Evolutionary conservation across 140 eudicot species (phyloP), one percentile per base, ranked within the genome.

Genomic region (Anethum foeniculum): DNA sequence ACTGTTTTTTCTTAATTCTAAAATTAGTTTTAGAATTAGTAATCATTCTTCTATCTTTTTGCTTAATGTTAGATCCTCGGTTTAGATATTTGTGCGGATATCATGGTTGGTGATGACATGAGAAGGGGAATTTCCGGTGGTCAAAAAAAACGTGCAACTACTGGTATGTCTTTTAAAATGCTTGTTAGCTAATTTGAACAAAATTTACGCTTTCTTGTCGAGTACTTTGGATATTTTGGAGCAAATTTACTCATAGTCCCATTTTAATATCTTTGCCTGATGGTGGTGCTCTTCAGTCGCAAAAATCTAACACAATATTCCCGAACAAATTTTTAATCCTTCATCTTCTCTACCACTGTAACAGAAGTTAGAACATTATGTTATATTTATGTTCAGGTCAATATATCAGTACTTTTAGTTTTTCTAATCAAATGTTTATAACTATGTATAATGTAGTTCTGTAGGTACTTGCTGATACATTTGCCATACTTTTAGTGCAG

Each of bases 61-160:
- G 1, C 76, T 34, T 34, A 21, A 36, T 38, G 11, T 56, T 82
- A 92, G 97, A 87, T 92, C 52, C 95, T 92, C 68, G 97, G 97
- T 43, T 86, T 92, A 48, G 95, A 92, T 82, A 85, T 92, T 5
- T 92, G 97, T 78, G 91, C 95, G 81, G 93, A 90, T 84, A 88
- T 84, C 79, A 23, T 86, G 85, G 93, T 92, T 44, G 97, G 95
- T 12, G 88, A 90, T 78, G 88, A 77, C 38, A 92, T 92, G 95
- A 90, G 90, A 81, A 81, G 97, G 77, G 97, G 97, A 19, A 90
- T 91, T 51, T 90, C 94, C 27, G 97, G 97, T 54, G 97, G 97
- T 80, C 92, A 91, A 81, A 92, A 88, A 80, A 92, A 92, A 71
- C 91, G 97, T 38, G 88, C 83, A 51, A 92, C 97, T 39, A 86